A percentile compares a stretch with the other conserved stretches of the same genome.
phyloP scores from a whole-genome alignment of 805 yeast species.

The Deakozyma indianensis region DNA sequence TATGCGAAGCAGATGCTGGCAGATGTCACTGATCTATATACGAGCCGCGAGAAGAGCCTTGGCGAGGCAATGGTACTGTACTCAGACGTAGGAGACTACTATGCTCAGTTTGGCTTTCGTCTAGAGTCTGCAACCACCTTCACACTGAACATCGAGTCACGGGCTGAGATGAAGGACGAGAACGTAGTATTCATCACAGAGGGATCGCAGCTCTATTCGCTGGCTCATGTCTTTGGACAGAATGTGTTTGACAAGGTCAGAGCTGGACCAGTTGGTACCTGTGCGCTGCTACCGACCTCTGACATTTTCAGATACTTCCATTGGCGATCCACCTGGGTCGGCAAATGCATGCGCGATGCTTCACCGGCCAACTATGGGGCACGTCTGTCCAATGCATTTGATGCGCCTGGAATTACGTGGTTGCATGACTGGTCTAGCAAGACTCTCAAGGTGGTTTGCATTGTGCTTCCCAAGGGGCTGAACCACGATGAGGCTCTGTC shows the following conservation, averaged over 20 bases:
- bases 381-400: neutral
- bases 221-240: neutral
- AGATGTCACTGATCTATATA: constrained; percentile 12
- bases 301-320: neutral
- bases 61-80: constrained; percentile 24
- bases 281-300: neutral
- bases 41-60: constrained; percentile 3
- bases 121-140: neutral
- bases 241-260: neutral
- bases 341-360: neutral
- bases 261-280: neutral
- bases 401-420: neutral
- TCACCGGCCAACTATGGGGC: neutral
- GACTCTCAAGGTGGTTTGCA: neutral
- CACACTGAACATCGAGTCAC: neutral
- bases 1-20: constrained; percentile 32
- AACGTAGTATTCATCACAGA: neutral
- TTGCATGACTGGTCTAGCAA: neutral
- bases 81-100: constrained; percentile 52
- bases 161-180: neutral
- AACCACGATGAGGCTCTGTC: no score
- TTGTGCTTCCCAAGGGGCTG: neutral
- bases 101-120: constrained; percentile 34
- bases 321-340: neutral
- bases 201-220: neutral